These are phyloP conservation scores for Heliosperma pusillum DNA, from an alignment of 148 eudicot species.

Conservation along the genomic window DNA sequence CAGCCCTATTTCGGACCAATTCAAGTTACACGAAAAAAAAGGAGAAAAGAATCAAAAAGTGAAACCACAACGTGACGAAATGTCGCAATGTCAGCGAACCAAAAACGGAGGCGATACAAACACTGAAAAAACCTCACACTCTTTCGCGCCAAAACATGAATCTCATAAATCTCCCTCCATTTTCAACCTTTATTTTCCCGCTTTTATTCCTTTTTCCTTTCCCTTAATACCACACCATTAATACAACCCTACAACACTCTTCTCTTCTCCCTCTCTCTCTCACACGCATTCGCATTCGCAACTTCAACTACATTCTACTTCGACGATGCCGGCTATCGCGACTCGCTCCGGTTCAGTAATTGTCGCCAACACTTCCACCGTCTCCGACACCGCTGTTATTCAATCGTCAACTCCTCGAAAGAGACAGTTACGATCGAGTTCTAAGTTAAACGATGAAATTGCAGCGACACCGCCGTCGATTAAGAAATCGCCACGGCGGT, in stretches of 20 bases:
- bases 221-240: background rate
- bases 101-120: background rate
- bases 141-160: slow-evolving; percentile 14
- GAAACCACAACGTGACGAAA: too few species aligned
- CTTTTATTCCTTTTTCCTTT: background rate
- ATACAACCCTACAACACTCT: background rate
- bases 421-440: slow-evolving; percentile 50
- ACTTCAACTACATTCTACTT: background rate
- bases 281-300: background rate
- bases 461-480: slow-evolving; percentile 33
- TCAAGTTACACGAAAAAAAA: too few species aligned
- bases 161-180: background rate
- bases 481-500: slow-evolving; percentile 67
- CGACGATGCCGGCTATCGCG: slow-evolving; percentile 24
- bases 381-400: background rate
- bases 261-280: background rate
- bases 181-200: slow-evolving; percentile 23
- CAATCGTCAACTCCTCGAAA: slow-evolving; percentile 40
- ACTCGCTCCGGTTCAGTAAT: slow-evolving; percentile 16
- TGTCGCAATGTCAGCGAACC: background rate
- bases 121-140: background rate
- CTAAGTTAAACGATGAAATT: slow-evolving; percentile 21
- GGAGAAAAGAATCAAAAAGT: background rate
- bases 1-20: too few species aligned
- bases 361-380: slow-evolving; percentile 22